Evolutionary conservation across 805 yeast species (phyloP).

Genomic region (Schwanniomyces vanrijiae): DNA sequence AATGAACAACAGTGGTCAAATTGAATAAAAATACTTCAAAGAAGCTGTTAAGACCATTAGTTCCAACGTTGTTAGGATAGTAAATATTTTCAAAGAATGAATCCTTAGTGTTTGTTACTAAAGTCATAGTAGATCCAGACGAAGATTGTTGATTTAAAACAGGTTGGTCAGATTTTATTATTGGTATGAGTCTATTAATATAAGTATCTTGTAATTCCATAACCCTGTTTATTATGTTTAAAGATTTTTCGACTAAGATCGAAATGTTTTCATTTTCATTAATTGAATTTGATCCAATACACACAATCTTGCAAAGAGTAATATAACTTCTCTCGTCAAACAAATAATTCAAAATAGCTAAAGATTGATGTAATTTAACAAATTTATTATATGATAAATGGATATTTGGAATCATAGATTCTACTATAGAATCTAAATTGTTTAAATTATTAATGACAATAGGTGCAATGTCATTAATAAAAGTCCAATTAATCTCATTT

Average conservation of each 20-base stretch:
- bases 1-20: conserved; percentile 68
- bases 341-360: conserved; percentile 59
- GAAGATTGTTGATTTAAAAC: background rate
- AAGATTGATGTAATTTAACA: conserved; percentile 70
- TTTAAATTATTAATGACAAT: conserved; percentile 32
- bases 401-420: conserved; percentile 14
- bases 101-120: conserved; percentile 21
- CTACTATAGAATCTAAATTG: conserved; percentile 19
- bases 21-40: conserved; percentile 71
- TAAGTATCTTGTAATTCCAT: conserved; percentile 60
- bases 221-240: conserved; percentile 45
- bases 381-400: conserved; percentile 20
- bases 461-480: conserved; percentile 54
- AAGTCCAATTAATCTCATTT: conserved; percentile 37
- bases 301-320: conserved; percentile 55
- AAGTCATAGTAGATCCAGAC: conserved; percentile 26
- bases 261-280: conserved; percentile 35
- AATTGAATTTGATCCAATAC: conserved; percentile 60
- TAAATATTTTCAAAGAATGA: conserved; percentile 31
- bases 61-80: conserved; percentile 46
- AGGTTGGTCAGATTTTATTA: conserved; percentile 34
- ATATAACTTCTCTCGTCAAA: conserved; percentile 59
- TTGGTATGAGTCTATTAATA: conserved; percentile 53
- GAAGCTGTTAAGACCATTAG: conserved; percentile 63
- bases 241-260: conserved; percentile 18